phyloP scores from a whole-genome alignment of 495 filamentous ascomycete genomes.

The Tuber microsphaerosporum region DNA sequence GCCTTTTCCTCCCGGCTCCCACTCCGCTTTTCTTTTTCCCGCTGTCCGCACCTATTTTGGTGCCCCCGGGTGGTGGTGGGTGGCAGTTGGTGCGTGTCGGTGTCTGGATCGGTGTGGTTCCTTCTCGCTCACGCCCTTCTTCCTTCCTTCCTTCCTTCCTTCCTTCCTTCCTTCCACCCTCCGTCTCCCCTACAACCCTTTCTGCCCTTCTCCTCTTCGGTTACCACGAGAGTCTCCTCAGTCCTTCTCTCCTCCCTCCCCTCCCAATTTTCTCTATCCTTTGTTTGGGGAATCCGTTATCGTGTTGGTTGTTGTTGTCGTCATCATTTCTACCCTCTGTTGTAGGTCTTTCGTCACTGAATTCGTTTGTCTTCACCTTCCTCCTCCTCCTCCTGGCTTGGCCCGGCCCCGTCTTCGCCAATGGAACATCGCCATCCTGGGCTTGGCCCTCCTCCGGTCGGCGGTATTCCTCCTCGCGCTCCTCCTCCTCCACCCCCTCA shows the following conservation, averaged over 20 bases:
- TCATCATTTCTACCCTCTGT: neutral
- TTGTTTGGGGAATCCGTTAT: neutral
- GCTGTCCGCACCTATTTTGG: conserved; percentile 4
- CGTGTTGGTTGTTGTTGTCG: conserved; percentile 2
- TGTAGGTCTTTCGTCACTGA: neutral
- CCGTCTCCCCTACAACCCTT: neutral
- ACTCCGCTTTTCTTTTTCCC: conserved; percentile 5
- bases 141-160: conserved; percentile 1
- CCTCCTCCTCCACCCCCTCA: conserved; percentile 26
- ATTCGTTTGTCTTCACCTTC: neutral
- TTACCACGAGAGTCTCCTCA: neutral
- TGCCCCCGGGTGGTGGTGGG: neutral
- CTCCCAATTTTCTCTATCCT: neutral
- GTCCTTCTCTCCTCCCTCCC: neutral
- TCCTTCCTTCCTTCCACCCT: neutral
- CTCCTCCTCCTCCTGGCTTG: conserved; percentile 11
- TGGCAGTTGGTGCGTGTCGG: conserved; percentile 1
- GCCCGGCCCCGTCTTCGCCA: conserved; percentile 12
- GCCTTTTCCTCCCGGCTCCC: neutral
- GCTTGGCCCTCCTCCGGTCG: conserved; percentile 17
- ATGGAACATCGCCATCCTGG: conserved; percentile 33
- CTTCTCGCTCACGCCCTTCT: conserved; percentile 1
- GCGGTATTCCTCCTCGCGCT: conserved; percentile 32
- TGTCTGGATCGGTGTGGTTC: conserved; percentile 1
- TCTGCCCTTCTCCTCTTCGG: neutral